These are phyloP conservation scores for Nematodospora valgi DNA, from an alignment of 805 yeast species.

Conservation along the genomic window DNA sequence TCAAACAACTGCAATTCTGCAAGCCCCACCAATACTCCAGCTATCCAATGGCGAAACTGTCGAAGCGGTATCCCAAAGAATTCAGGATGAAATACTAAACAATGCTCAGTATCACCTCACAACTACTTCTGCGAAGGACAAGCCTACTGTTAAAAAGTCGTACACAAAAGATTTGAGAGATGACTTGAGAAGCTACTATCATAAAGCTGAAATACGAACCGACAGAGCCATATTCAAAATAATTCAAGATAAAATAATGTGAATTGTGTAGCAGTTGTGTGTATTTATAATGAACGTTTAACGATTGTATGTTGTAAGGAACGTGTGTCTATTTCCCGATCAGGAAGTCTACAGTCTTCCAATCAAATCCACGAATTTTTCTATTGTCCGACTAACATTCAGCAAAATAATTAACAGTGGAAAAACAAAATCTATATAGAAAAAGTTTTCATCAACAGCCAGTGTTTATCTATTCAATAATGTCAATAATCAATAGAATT, in stretches of 20 bases:
- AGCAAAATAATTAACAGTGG: background rate
- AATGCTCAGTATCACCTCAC: slow-evolving; percentile 14
- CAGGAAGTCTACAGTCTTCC: slow-evolving; percentile 30
- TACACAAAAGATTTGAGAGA: slow-evolving; percentile 29
- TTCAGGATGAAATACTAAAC: slow-evolving; percentile 18
- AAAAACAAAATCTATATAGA: slow-evolving; percentile 2
- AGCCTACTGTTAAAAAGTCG: slow-evolving; percentile 1
- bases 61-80: slow-evolving; percentile 21
- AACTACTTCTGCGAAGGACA: slow-evolving; percentile 2
- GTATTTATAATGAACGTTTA: background rate
- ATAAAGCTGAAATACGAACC: slow-evolving; percentile 25
- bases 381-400: slow-evolving; percentile 13
- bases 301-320: background rate
- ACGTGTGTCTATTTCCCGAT: slow-evolving; percentile 16
- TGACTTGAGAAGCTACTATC: slow-evolving; percentile 22
- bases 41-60: slow-evolving; percentile 20
- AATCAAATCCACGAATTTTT: slow-evolving; percentile 24
- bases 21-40: slow-evolving; percentile 1
- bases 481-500: slow-evolving; percentile 44
- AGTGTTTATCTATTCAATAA: slow-evolving; percentile 9
- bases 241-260: slow-evolving; percentile 25
- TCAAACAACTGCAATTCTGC: too few relatives aligned
- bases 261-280: too few relatives aligned
- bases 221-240: slow-evolving; percentile 22
- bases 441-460: slow-evolving; percentile 4